Base-by-base conservation (phyloP, 2,329 filamentous ascomycete species). In the Aspergillus aculeatus region DNA sequence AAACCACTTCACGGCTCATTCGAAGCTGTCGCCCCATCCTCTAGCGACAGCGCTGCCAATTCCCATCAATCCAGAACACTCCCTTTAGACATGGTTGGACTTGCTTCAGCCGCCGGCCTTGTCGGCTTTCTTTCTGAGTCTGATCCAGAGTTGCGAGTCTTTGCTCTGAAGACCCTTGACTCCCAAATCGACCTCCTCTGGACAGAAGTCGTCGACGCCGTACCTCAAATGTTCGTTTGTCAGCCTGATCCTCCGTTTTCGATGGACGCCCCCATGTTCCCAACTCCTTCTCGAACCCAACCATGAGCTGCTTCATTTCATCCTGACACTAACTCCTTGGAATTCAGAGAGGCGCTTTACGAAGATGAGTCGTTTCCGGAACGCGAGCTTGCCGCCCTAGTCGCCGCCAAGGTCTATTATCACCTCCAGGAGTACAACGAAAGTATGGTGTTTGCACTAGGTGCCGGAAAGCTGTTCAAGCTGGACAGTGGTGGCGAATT, bases 391-490 rank as follows among this genome's bases (percentile, higher is more conserved):
- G 95, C 95, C 57, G 95, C 95, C 56, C 84, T 99, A 53, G 92
- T 99, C 57, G 90, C 96, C 48, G 90, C 95, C 69, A 99, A 99
- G 84, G 92, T 98, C 68, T 99, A 98, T 82, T 99, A 98, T 75
- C 95, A 99, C 75, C 87, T 99, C 56, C 92, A 97, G 79, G 95
- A 95, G 76, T 99, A 99, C 82, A 95, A 97, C 75, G 95, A 99
- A 81, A 97, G 94, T 78, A 98, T 99, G 94, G 90, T 91, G 55
- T 98, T 99, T 78, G 95, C 95, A 64, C 86, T 99, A 50, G 93
- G 92, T 60, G 93, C 95, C 24, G 95, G 95, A 62, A 91, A 97
- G 74, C 87, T 96, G 53, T 97, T 99, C 83, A 91, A 96, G 80
- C 86, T 98, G 66, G 91, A 97, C 71, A 85, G 89, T 57, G 89